A percentile compares a stretch with the other conserved stretches of the same genome.
These are phyloP conservation scores for Phanerodontia chrysosporium DNA, from an alignment of 768 basidiomycete species.

Conservation along the genomic window DNA sequence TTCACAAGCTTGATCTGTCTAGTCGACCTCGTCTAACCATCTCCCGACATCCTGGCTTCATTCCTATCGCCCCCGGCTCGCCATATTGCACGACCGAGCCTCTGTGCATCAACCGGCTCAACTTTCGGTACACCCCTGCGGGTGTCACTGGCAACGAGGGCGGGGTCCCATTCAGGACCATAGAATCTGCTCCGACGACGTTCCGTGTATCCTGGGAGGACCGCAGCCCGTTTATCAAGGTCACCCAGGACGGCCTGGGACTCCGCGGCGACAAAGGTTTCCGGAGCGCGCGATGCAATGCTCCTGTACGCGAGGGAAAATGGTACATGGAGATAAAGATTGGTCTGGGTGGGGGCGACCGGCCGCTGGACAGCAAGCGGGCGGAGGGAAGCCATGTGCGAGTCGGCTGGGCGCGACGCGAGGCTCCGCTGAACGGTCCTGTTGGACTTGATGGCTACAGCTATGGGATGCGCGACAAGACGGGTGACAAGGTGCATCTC, in stretches of 20 bases:
- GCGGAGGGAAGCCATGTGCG: constrained; percentile 79
- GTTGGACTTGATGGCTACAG: constrained; percentile 92
- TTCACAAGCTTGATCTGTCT: constrained; percentile 61
- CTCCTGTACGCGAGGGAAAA: constrained; percentile 80
- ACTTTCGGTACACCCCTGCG: constrained; percentile 77
- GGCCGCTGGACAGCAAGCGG: constrained; percentile 40
- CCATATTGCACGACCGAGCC: constrained; percentile 66
- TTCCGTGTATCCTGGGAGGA: constrained; percentile 90
- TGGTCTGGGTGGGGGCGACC: constrained; percentile 67
- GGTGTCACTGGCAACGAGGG: constrained; percentile 62
- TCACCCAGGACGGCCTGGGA: constrained; percentile 73
- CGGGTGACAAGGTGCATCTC: constrained; percentile 85
- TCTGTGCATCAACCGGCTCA: constrained; percentile 68
- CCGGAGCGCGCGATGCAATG: constrained; percentile 84
- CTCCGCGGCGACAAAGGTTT: constrained; percentile 86
- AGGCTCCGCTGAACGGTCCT: constrained; percentile 90
- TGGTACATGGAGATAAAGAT: constrained; percentile 95
- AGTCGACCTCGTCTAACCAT: constrained; percentile 67
- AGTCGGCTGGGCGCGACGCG: constrained; percentile 88
- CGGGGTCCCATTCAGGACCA: constrained; percentile 65
- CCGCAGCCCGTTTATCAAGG: constrained; percentile 73
- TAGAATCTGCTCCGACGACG: constrained; percentile 68
- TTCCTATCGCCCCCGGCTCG: constrained; percentile 51
- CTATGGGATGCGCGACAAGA: constrained; percentile 88
- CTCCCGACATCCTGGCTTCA: constrained; percentile 69